Evolutionary conservation across 352 stramenopile genomes (phyloP), one percentile per base, ranked within the genome.

Genomic region (Phytophthora lateralis): DNA sequence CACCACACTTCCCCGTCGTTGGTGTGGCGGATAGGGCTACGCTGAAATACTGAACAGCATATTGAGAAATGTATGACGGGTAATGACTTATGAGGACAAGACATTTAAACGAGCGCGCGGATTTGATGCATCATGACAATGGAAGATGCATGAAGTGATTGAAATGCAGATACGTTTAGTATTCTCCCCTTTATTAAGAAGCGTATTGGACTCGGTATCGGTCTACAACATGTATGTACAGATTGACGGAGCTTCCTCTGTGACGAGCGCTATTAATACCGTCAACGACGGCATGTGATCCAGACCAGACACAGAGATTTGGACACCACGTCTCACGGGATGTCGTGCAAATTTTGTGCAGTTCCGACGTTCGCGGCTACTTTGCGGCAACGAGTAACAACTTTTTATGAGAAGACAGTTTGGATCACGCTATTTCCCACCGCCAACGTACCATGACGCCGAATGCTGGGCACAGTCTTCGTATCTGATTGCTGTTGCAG

Each of bases 291-390:
- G 15, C 4, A 53, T 54, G 30, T 24, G 10, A 54, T 39, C 43
- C 17, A 21, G 54, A 20, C 43, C 34, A 47, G 21, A 30, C 9
- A 21, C 34, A 17, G 6, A 46, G 27, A 42, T 37, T 46, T 35
- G 29, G 26, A 55, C 32, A 48, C 51, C 41, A 57, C 62, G 56
- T 66, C 46, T 68, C 63, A 68, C 50, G 48, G 56, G 18, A 66
- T 58, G 32, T 54, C 37, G 39, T 65, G 47, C 12, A 52, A 20
- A 42, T 55, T 71, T 20, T 60, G 43, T 45, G 34, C 51, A 68
- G 53, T 26, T 56, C 30, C 43, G 26, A 42, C 30, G 54, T 64
- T 64, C 26, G 51, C 4, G 35, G 41, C 55, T 60, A 37, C 51
- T 55, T 30, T 24, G 15, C 26, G 18, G 18, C 24, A 48, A 47